Conservation (phyloP, 768 basidiomycete genomes). For the Coprinopsis strossmayeri region DNA sequence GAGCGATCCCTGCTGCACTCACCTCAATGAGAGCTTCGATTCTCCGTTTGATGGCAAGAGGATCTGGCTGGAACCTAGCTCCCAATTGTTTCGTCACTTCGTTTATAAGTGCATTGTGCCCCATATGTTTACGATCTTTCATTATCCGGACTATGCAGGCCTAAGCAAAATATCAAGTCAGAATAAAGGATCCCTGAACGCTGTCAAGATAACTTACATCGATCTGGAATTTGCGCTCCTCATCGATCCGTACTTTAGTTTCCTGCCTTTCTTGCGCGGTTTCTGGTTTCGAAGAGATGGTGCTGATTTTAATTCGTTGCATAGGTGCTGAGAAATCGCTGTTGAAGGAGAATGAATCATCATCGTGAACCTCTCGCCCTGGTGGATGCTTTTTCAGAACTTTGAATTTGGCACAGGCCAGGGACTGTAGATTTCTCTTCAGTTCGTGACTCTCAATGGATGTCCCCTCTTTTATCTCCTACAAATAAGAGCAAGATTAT, state of each 20-base stretch:
- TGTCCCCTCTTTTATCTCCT: slow-evolving; percentile 85
- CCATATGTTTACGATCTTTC: slow-evolving; percentile 91
- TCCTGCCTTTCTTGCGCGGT: slow-evolving; percentile 82
- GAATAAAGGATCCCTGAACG: background rate
- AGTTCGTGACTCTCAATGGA: slow-evolving; percentile 71
- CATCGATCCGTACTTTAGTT: slow-evolving; percentile 85
- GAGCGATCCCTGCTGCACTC: slow-evolving; percentile 16
- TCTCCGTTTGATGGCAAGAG: slow-evolving; percentile 83
- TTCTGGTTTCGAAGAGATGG: slow-evolving; percentile 84
- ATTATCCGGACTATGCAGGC: slow-evolving; percentile 97
- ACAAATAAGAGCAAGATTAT: background rate
- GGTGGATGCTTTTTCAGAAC: slow-evolving; percentile 88
- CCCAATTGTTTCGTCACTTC: slow-evolving; percentile 87
- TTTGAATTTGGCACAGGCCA: slow-evolving; percentile 93
- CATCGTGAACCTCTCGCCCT: slow-evolving; percentile 68
- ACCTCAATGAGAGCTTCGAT: slow-evolving; percentile 94
- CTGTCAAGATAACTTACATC: slow-evolving; percentile 53
- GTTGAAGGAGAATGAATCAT: slow-evolving; percentile 91
- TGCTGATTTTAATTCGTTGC: slow-evolving; percentile 90
- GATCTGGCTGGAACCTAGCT: slow-evolving; percentile 80
- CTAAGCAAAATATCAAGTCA: slow-evolving; percentile 32
- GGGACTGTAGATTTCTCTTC: slow-evolving; percentile 88
- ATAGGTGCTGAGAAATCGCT: slow-evolving; percentile 69
- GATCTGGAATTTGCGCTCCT: slow-evolving; percentile 83
- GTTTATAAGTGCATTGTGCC: slow-evolving; percentile 81